Base-by-base conservation (phyloP, 1,139 yeast species). In the Meyerozyma athensensis region DNA sequence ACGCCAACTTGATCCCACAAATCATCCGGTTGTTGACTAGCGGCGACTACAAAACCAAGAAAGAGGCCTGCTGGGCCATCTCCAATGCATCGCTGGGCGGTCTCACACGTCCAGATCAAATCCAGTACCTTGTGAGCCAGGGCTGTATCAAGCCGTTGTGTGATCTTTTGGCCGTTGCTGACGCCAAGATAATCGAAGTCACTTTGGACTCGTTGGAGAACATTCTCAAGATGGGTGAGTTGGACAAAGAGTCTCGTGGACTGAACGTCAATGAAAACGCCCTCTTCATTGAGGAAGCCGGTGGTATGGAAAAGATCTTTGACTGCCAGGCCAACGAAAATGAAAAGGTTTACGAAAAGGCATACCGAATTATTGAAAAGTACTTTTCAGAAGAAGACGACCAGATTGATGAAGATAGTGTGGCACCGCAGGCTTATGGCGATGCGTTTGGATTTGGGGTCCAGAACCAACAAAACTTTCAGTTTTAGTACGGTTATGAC, bases 31-130 rank as follows among this genome's bases (percentile, higher is more conserved):
- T 92, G 52, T 74, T 92, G 57, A 66, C 74, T 33, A 74, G 77
- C 41, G 97, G 95, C 45, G 98, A 92, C 57, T 90, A 87, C 71
- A 89, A 87, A 69, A 92, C 97, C 32, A 86, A 87, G 62, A 92
- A 92, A 65, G 98, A 92, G 68, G 98, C 98, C 8, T 90, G 98
- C 72, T 92, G 98, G 98, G 98, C 97, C 26, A 85, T 92, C 51
- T 89, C 97, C 24, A 92, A 92, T 60, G 98, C 98, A 33, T 86
- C 96, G 14, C 85, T 96, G 14, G 97, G 98, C 53, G 97, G 97
- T 24, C 73, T 89, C 50, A 74, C 84, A 34, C 84, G 81, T 60
- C 97, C 98, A 6, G 96, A 89, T 39, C 96, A 89, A 61, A 90
- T 92, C 51, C 78, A 92, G 52, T 92, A 89, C 64, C 76, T 92